phyloP scores from a whole-genome alignment of 306 rosid genomes.

The Psophocarpus tetragonolobus region DNA sequence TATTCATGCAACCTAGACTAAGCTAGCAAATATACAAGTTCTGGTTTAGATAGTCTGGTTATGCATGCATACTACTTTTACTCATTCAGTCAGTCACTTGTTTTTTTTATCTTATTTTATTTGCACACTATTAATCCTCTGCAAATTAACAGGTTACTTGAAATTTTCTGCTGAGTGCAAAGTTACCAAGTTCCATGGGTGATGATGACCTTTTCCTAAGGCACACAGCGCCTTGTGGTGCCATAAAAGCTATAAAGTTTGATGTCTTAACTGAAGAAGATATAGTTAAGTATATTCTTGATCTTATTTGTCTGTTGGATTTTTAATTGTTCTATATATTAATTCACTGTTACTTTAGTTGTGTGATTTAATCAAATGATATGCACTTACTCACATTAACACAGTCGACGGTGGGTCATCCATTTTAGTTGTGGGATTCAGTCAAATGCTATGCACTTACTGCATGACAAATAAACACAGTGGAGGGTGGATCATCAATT shows the following conservation, averaged over 20 bases:
- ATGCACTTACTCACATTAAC: neutral
- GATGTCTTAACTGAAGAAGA: constrained; percentile 50
- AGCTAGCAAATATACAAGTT: constrained; percentile 18
- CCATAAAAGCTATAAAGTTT: constrained; percentile 50
- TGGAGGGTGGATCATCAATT: constrained; percentile 26
- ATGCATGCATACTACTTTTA: constrained; percentile 20
- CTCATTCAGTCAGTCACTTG: neutral
- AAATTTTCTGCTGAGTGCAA: constrained; percentile 35
- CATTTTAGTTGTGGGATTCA: constrained; percentile 1
- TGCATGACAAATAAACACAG: constrained; percentile 1
- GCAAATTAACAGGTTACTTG: constrained; percentile 46
- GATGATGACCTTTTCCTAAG: constrained; percentile 41
- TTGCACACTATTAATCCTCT: constrained; percentile 20
- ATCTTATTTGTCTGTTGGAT: constrained; percentile 20
- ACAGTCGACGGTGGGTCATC: constrained; percentile 29
- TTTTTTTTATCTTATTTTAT: constrained; percentile 23
- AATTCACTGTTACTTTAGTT: neutral
- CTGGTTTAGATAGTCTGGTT: neutral
- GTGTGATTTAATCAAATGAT: constrained; percentile 6
- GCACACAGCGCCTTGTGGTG: constrained; percentile 45
- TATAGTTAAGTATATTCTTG: constrained; percentile 55
- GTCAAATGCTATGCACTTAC: neutral
- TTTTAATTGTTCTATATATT: neutral
- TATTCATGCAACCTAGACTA: constrained; percentile 5
- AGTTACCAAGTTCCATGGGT: constrained; percentile 57